A percentile compares a stretch with the other conserved stretches of the same genome.
Conservation (phyloP, 2,329 filamentous ascomycete species). For the Penicillium sp. region DNA sequence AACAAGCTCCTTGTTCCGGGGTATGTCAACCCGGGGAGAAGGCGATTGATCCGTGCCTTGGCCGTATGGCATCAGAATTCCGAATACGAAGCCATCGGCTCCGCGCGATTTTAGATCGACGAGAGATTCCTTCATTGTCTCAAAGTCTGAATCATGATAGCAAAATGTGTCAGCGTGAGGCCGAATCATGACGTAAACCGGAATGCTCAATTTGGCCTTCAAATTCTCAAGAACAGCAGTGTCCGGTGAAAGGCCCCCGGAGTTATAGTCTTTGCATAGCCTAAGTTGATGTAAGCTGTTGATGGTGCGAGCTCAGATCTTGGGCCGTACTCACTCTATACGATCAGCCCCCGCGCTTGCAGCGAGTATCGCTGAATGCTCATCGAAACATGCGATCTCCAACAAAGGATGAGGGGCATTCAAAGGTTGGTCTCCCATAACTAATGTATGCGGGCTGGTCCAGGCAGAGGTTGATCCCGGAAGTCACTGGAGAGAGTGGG, state of each 20-base stretch:
- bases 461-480: no score
- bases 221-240: slow-evolving; percentile 25
- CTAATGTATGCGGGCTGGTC: background rate
- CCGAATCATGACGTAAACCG: slow-evolving; percentile 57
- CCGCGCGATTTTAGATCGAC: slow-evolving; percentile 32
- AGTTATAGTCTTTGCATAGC: slow-evolving; percentile 22
- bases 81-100: slow-evolving; percentile 56
- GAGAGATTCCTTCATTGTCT: slow-evolving; percentile 47
- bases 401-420: slow-evolving; percentile 3
- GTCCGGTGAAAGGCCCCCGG: slow-evolving; percentile 19
- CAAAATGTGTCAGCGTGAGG: slow-evolving; percentile 50
- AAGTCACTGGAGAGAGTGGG: no score
- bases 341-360: slow-evolving; percentile 48
- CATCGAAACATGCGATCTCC: slow-evolving; percentile 54
- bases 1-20: slow-evolving; percentile 46
- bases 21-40: slow-evolving; percentile 39
- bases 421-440: background rate
- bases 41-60: background rate
- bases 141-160: slow-evolving; percentile 46
- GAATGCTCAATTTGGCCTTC: slow-evolving; percentile 33
- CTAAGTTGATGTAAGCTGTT: slow-evolving; percentile 44
- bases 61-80: slow-evolving; percentile 40
- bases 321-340: slow-evolving; percentile 50
- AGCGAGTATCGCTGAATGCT: slow-evolving; percentile 47
- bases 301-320: slow-evolving; percentile 10